Evolutionary conservation across 2,329 filamentous ascomycete genomes (phyloP).

Genomic region (Colletotrichum sp.): DNA sequence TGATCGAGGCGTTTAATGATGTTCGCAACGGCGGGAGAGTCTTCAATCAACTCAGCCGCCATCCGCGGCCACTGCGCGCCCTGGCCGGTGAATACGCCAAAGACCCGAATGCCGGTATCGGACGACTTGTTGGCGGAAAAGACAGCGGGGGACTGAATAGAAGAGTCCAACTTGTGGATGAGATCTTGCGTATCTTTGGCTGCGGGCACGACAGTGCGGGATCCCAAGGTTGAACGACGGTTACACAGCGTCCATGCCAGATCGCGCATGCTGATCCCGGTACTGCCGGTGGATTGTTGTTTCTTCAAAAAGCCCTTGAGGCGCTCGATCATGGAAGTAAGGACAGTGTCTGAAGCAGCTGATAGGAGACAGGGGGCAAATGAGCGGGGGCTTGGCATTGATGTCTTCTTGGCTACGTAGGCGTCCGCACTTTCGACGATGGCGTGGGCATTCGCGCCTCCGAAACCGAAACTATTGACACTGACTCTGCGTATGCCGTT

Average conservation of each 20-base stretch:
- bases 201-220: neutral
- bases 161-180: neutral
- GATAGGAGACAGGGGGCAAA: neutral
- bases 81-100: constrained; percentile 36
- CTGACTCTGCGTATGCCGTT: neutral
- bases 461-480: constrained; percentile 44
- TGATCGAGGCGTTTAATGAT: constrained; percentile 26
- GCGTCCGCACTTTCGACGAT: constrained; percentile 31
- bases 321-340: neutral
- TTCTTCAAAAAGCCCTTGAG: neutral
- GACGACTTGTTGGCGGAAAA: neutral
- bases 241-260: neutral
- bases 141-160: neutral
- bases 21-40: neutral
- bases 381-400: neutral
- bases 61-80: constrained; percentile 35
- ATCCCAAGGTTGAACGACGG: neutral
- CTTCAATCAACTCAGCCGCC: constrained; percentile 22
- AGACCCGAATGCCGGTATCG: neutral
- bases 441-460: constrained; percentile 48
- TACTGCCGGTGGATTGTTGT: neutral
- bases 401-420: neutral
- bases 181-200: neutral
- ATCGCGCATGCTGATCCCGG: neutral
- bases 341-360: neutral